These are phyloP conservation scores for Tulasnella sp. DNA, from an alignment of 768 basidiomycete genomes.

Conservation along the genomic window DNA sequence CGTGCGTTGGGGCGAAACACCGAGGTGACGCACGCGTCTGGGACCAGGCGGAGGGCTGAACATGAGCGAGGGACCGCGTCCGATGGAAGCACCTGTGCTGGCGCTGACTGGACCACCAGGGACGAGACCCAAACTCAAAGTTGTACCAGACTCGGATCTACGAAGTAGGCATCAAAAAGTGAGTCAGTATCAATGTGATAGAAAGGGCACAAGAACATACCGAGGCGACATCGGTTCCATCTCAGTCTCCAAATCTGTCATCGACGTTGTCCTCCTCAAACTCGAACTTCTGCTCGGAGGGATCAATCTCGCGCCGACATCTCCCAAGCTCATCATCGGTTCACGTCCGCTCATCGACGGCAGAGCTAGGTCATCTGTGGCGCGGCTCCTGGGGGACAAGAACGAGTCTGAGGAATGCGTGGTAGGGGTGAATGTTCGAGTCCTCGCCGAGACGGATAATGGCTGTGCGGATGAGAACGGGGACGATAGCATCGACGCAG, in stretches of 20 bases:
- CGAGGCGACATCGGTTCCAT: slow-evolving; percentile 25
- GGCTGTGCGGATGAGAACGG: no score
- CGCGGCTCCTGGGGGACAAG: slow-evolving; percentile 29
- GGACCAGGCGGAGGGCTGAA: slow-evolving; percentile 11
- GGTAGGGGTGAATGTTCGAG: background rate
- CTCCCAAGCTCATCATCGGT: slow-evolving; percentile 55
- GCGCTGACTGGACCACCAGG: background rate
- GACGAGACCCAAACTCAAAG: slow-evolving; percentile 14
- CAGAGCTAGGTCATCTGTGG: slow-evolving; percentile 59
- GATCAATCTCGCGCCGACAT: slow-evolving; percentile 42
- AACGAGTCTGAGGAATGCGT: background rate
- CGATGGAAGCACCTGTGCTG: slow-evolving; percentile 14
- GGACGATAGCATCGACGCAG: background rate
- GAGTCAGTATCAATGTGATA: background rate
- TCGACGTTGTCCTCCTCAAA: slow-evolving; percentile 53
- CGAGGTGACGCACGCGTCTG: background rate
- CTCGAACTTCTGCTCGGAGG: slow-evolving; percentile 51
- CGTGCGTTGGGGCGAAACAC: background rate
- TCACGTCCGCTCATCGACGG: slow-evolving; percentile 50
- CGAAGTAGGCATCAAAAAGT: no score
- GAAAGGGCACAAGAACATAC: background rate
- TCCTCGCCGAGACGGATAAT: no score
- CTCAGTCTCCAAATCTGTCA: slow-evolving; percentile 63
- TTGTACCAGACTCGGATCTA: slow-evolving; percentile 2
- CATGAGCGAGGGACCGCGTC: slow-evolving; percentile 4